Base-by-base conservation (phyloP, 768 basidiomycete genomes). In the Pulveroboletus sp. region DNA sequence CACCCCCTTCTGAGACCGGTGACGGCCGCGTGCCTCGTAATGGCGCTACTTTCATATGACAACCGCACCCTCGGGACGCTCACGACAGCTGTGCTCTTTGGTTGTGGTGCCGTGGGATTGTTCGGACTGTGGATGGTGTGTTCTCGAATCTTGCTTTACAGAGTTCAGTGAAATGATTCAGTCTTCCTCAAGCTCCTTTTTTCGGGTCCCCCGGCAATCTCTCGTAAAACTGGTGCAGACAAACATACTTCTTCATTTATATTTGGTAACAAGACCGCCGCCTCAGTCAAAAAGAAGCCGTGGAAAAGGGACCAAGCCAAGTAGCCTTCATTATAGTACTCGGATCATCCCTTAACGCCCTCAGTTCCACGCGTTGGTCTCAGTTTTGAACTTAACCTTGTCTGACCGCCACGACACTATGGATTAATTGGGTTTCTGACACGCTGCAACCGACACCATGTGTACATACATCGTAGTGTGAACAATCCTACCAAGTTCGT, bases 221-320 rank as follows among this genome's bases (percentile, higher is more conserved):
- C 87, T 30, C 80, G 78, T 62, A 85, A 79, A 57, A 90, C 88
- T 6, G 89, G 89, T 15, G 83, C 87, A 17, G 87, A 90, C 69
- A 90, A 90, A 60, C 80, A 79, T 54, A 92, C 88, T 5, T 89
- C 87, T 14, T 62, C 82, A 5, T 90, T 91, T 66, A 70, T 90
- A 18, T 92, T 92, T 62, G 80, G 85, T 3, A 92, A 89, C 71
- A 85, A 77, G 57, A 69, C 69, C 40, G 78, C 83, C 15, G 84
- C 85, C 3, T 84, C 82, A 8, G 70, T 69, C 21, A 77, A 77
- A 64, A 86, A 84, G 69, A 82, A 76, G 66, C 60, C 69, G 48
- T 80, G 78, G 80, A 77, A 71, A 63, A 75, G 65, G 57, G 64
- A 72, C 52, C 72, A 72, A 53, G 46, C 49, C 42, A 54, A 65